phyloP scores from a whole-genome alignment of 257 asterid species.

The Craterostigma plantagineum region DNA sequence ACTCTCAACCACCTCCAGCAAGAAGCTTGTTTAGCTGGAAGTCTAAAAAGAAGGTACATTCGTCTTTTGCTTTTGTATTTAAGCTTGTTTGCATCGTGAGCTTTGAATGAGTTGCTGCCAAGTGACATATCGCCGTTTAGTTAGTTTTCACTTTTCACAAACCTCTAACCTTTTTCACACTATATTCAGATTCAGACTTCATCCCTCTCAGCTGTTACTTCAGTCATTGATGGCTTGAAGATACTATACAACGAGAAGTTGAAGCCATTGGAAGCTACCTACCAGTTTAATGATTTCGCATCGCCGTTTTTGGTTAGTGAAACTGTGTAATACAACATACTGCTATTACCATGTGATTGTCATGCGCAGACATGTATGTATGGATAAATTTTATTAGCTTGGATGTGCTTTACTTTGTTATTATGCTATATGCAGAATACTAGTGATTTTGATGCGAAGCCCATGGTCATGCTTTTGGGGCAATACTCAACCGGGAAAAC shows the following conservation, averaged over 20 bases:
- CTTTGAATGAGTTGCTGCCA: too few relatives aligned
- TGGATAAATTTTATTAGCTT: too few relatives aligned
- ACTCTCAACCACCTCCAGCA: conserved; percentile 17
- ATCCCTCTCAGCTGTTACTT: conserved; percentile 39
- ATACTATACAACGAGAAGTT: conserved; percentile 60
- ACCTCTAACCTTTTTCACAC: neutral
- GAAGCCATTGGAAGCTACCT: conserved; percentile 73
- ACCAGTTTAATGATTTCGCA: conserved; percentile 73
- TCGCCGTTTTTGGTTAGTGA: conserved; percentile 68
- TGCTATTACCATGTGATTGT: too few relatives aligned
- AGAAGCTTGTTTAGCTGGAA: conserved; percentile 24
- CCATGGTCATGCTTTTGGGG: conserved; percentile 98
- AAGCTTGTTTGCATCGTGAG: neutral
- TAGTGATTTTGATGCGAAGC: conserved; percentile 91
- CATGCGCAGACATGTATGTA: too few relatives aligned
- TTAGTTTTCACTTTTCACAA: neutral
- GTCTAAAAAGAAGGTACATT: conserved; percentile 52
- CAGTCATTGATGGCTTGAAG: conserved; percentile 78
- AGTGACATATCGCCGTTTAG: too few relatives aligned
- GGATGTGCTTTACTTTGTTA: neutral
- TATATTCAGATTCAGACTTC: conserved; percentile 30
- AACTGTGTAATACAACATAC: neutral
- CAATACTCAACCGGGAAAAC: conserved; percentile 98
- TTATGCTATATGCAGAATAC: conserved; percentile 29
- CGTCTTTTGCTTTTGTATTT: conserved; percentile 1